Evolutionary conservation across 2,329 filamentous ascomycete species (phyloP).

Genomic region (Penicillium hordei): DNA sequence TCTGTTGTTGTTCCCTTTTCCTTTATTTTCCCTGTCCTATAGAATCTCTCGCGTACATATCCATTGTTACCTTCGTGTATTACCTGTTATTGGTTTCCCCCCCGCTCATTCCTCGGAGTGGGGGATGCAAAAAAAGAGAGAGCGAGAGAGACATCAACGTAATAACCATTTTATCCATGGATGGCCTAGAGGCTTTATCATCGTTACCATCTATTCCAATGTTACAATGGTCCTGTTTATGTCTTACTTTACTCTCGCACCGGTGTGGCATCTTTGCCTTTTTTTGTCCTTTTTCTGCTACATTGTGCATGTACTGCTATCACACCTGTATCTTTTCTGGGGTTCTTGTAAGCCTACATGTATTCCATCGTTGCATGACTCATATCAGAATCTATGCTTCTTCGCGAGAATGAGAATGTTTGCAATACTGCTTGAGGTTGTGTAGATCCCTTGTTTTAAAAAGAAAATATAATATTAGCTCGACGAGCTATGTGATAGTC

Average conservation of each 20-base stretch:
- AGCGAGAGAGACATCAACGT: constrained; percentile 3
- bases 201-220: background rate
- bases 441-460: background rate
- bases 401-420: background rate
- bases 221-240: background rate
- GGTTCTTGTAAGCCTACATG: background rate
- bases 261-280: background rate
- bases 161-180: constrained; percentile 2
- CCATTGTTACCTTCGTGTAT: constrained; percentile 7
- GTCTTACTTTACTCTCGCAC: background rate
- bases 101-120: background rate
- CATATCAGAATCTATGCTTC: background rate
- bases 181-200: background rate
- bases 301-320: background rate
- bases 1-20: background rate
- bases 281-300: background rate
- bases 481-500: background rate
- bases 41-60: constrained; percentile 12
- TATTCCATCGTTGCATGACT: background rate
- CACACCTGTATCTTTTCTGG: background rate
- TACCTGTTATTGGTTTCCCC: background rate
- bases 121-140: constrained; percentile 1
- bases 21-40: background rate
- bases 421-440: background rate
- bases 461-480: no score